phyloP scores from a whole-genome alignment of 2,329 filamentous ascomycete genomes.

The Talaromyces sp. region DNA sequence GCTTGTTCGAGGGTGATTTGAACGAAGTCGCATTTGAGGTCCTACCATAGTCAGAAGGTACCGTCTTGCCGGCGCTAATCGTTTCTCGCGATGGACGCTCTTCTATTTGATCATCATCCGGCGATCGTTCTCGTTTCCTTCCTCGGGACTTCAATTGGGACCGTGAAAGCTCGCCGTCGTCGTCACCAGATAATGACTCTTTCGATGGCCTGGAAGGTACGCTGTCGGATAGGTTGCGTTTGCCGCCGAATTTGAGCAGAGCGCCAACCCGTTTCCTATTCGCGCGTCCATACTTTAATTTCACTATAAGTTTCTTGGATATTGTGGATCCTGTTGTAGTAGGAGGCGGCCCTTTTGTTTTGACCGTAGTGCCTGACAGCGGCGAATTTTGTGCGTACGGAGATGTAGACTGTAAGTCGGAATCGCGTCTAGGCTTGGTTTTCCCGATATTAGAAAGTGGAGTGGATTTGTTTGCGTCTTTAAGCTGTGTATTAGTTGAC shows the following conservation, averaged over 20 bases:
- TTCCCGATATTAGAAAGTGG: constrained; percentile 16
- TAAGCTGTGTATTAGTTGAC: constrained; percentile 19
- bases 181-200: constrained; percentile 12
- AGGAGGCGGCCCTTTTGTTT: constrained; percentile 11
- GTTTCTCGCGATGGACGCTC: not conserved
- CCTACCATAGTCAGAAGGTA: constrained; percentile 3
- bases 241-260: constrained; percentile 43
- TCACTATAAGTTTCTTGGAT: constrained; percentile 41
- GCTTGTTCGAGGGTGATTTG: constrained; percentile 19
- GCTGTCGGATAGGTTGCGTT: constrained; percentile 30
- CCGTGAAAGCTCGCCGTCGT: constrained; percentile 5
- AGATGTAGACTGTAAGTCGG: not conserved
- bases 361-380: constrained; percentile 17
- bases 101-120: constrained; percentile 2
- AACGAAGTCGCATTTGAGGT: constrained; percentile 1
- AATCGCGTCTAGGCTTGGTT: constrained; percentile 13
- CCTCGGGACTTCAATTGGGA: constrained; percentile 5
- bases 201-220: constrained; percentile 1
- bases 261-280: constrained; percentile 48
- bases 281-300: constrained; percentile 50
- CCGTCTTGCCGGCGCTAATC: constrained; percentile 10
- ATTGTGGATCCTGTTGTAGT: not conserved
- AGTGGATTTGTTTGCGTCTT: constrained; percentile 18
- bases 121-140: constrained; percentile 11
- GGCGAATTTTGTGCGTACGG: constrained; percentile 17